Percentiles rank a stretch among this genome's conserved stretches.
These are phyloP conservation scores for Solanum etuberosum DNA, from an alignment of 257 asterid species.

Conservation along the genomic window DNA sequence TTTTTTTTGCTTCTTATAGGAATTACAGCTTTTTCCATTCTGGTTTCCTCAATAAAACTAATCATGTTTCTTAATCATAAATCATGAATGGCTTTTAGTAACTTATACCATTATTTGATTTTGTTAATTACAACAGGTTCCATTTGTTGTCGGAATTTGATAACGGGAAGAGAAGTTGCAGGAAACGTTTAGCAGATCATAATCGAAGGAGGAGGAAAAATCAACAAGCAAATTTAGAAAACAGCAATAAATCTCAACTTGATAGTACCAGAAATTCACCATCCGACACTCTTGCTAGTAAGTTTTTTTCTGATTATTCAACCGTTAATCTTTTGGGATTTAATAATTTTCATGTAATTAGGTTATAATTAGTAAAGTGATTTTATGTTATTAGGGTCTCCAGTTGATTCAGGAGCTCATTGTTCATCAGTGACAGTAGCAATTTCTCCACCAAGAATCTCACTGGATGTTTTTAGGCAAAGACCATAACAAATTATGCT, in stretches of 20 bases:
- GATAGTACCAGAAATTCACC: slow-evolving; percentile 41
- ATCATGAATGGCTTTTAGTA: neutral
- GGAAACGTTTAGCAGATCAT: slow-evolving; percentile 92
- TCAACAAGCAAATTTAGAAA: slow-evolving; percentile 37
- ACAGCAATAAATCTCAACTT: slow-evolving; percentile 35
- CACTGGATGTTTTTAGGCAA: slow-evolving; percentile 62
- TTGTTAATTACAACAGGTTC: slow-evolving; percentile 31
- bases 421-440: slow-evolving; percentile 73
- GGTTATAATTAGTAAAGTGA: too few species aligned
- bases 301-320: slow-evolving; percentile 1
- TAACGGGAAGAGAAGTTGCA: slow-evolving; percentile 93
- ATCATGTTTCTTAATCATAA: neutral
- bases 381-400: slow-evolving; percentile 57
- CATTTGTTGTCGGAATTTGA: slow-evolving; percentile 88
- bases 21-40: slow-evolving; percentile 13
- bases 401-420: slow-evolving; percentile 71
- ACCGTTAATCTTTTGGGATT: neutral
- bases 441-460: slow-evolving; percentile 71
- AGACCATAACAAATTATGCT: slow-evolving; percentile 21
- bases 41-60: neutral
- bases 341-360: too few species aligned
- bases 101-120: neutral
- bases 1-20: slow-evolving; percentile 33
- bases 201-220: slow-evolving; percentile 83
- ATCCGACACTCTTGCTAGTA: slow-evolving; percentile 30